Evolutionary conservation across 2,329 filamentous ascomycete species (phyloP).

Genomic region (Paraphaeosphaeria minitans): DNA sequence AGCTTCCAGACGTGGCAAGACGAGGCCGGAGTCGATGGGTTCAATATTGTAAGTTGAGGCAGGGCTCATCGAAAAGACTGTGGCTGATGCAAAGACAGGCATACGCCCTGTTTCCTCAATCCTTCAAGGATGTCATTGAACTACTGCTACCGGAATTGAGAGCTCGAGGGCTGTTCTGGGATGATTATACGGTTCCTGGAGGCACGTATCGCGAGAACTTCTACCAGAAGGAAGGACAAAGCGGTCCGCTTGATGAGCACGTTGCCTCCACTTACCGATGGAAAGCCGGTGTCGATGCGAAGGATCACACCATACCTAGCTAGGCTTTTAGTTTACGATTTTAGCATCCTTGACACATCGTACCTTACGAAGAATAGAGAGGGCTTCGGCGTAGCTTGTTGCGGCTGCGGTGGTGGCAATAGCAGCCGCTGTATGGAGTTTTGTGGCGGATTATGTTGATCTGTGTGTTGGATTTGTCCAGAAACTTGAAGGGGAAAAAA

Average conservation of each 20-base stretch:
- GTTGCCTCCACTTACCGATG: constrained; percentile 56
- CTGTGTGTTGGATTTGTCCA: too few relatives aligned
- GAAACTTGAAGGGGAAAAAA: too few relatives aligned
- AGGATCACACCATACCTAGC: constrained; percentile 35
- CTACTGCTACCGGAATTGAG: constrained; percentile 68
- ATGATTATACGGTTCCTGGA: constrained; percentile 59
- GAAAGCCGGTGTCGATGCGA: constrained; percentile 41
- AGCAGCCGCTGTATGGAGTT: too few relatives aligned
- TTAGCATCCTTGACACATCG: too few relatives aligned
- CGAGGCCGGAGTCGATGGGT: constrained; percentile 74
- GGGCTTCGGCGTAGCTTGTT: too few relatives aligned
- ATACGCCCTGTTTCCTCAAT: constrained; percentile 70
- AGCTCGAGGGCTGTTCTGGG: constrained; percentile 62
- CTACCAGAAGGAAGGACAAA: constrained; percentile 57
- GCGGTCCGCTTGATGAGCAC: constrained; percentile 58
- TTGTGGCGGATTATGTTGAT: too few relatives aligned
- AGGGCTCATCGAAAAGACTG: background rate
- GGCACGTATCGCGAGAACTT: constrained; percentile 68
- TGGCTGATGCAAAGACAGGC: constrained; percentile 42
- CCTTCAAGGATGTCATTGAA: constrained; percentile 71
- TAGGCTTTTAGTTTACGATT: constrained; percentile 2
- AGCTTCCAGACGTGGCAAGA: constrained; percentile 69
- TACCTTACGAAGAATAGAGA: too few relatives aligned
- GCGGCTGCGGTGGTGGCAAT: too few relatives aligned
- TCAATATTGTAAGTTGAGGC: constrained; percentile 66